These are phyloP conservation scores for Blumeriella jaapii DNA, from an alignment of 2,329 filamentous ascomycete genomes.

Conservation along the genomic window DNA sequence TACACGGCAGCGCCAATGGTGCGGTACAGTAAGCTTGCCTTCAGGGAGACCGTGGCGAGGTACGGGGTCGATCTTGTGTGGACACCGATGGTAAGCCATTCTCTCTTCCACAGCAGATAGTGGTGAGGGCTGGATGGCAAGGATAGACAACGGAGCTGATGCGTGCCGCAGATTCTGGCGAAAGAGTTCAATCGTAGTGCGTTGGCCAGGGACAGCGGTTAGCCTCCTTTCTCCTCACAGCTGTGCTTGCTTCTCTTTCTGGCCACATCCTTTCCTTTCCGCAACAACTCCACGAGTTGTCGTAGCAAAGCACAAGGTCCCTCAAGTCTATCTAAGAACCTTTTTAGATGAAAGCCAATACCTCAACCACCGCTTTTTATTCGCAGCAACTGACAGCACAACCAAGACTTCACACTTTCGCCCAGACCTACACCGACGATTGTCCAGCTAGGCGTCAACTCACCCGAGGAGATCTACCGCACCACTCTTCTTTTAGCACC, in stretches of 20 bases:
- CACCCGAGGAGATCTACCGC: constrained; percentile 47
- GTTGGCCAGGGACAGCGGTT: constrained; percentile 49
- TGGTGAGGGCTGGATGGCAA: not conserved
- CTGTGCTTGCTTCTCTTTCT: not conserved
- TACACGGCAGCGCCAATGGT: constrained; percentile 5
- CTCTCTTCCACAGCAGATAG: no score
- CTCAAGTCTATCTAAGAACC: no score
- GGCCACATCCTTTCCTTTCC: constrained; percentile 12
- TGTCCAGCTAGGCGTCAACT: constrained; percentile 55
- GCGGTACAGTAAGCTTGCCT: constrained; percentile 47
- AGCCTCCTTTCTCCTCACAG: constrained; percentile 13
- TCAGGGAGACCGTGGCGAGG: constrained; percentile 52
- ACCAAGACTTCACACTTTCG: constrained; percentile 48
- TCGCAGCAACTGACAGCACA: constrained; percentile 5
- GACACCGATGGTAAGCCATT: constrained; percentile 52
- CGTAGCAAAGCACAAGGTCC: no score
- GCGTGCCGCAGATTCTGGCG: constrained; percentile 38
- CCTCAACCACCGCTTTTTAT: not conserved
- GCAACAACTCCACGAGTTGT: no score
- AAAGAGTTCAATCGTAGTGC: constrained; percentile 56
- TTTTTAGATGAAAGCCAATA: not conserved
- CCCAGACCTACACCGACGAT: constrained; percentile 46
- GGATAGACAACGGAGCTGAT: not conserved
- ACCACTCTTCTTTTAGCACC: constrained; percentile 51
- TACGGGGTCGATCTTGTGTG: constrained; percentile 57